phyloP scores from a whole-genome alignment of 2,329 filamentous ascomycete genomes.

The Colletotrichum falcatum region DNA sequence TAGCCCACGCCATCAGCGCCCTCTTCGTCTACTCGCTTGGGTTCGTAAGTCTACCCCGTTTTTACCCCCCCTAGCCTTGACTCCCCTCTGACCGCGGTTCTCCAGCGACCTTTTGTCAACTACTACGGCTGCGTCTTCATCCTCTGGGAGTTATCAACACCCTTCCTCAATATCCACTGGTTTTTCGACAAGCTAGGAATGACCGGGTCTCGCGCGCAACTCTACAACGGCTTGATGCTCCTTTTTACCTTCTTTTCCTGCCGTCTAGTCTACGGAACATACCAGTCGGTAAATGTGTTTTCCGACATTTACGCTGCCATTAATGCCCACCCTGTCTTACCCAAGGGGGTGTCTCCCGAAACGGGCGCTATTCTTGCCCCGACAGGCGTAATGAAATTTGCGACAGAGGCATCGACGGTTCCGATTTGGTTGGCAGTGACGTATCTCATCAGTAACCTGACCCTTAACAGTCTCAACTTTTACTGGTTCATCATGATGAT shows the following conservation, averaged over 20 bases:
- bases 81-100: conserved; percentile 27
- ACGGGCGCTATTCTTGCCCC: conserved; percentile 44
- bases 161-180: conserved; percentile 91
- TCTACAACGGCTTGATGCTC: conserved; percentile 81
- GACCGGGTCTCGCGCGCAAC: conserved; percentile 79
- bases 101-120: conserved; percentile 83
- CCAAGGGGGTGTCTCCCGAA: conserved; percentile 43
- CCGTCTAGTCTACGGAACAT: conserved; percentile 82
- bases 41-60: conserved; percentile 70
- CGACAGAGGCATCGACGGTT: conserved; percentile 61
- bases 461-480: conserved; percentile 81
- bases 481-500: conserved; percentile 94
- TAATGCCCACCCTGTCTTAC: conserved; percentile 47
- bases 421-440: conserved; percentile 77
- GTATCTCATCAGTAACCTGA: conserved; percentile 78
- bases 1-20: conserved; percentile 82
- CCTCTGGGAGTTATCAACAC: conserved; percentile 87
- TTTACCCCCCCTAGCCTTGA: conserved; percentile 9
- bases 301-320: conserved; percentile 74
- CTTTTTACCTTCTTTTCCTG: conserved; percentile 81
- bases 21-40: conserved; percentile 81
- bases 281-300: conserved; percentile 76
- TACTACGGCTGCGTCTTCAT: conserved; percentile 86
- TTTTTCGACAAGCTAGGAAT: conserved; percentile 89
- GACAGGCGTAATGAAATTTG: conserved; percentile 63